A percentile compares a stretch with the other conserved stretches of the same genome.
phyloP scores from a whole-genome alignment of 2,329 filamentous ascomycete genomes.

The Xylaria arbuscula region DNA sequence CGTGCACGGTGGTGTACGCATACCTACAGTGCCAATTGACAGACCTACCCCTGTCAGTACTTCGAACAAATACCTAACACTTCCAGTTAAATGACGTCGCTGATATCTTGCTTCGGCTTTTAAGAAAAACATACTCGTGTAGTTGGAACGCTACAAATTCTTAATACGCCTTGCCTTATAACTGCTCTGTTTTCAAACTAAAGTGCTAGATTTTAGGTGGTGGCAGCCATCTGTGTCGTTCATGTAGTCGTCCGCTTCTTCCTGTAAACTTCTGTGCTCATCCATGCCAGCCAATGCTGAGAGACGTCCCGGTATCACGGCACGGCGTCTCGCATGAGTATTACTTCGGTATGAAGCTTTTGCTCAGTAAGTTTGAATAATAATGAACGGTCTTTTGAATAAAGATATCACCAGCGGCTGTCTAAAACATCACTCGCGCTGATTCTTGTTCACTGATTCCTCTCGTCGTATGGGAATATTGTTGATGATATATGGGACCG shows the following conservation, averaged over 20 bases:
- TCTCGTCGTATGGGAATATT: background rate
- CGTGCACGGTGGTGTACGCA: constrained; percentile 20
- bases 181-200: too few relatives aligned
- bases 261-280: too few relatives aligned
- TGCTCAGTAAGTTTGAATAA: background rate
- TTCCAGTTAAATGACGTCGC: background rate
- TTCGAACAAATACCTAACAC: background rate
- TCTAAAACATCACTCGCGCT: background rate
- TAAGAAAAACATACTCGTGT: too few relatives aligned
- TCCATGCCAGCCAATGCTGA: too few relatives aligned
- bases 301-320: too few relatives aligned
- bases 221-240: too few relatives aligned
- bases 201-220: too few relatives aligned
- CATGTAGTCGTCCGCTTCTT: too few relatives aligned
- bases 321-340: background rate
- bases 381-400: background rate
- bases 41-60: constrained; percentile 11
- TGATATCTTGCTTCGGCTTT: background rate
- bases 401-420: background rate
- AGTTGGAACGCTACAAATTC: too few relatives aligned
- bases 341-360: background rate
- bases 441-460: background rate
- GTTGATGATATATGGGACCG: constrained; percentile 47
- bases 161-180: too few relatives aligned
- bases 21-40: too few relatives aligned